Conservation (phyloP, 306 rosid species). For the Begonia masoniana region DNA sequence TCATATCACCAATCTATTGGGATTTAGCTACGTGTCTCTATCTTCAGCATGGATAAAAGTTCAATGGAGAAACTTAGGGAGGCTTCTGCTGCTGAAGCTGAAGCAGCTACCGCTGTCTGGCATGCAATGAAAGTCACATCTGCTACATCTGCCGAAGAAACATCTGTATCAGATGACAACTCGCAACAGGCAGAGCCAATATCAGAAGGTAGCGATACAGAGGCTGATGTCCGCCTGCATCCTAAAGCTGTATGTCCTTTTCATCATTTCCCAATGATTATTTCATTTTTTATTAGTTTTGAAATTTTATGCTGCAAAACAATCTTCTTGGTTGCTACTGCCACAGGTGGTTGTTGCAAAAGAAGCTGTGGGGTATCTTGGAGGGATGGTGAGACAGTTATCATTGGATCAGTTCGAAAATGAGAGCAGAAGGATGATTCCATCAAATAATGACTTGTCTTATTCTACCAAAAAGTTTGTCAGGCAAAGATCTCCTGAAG, state of each 20-base stretch:
- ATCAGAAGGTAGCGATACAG: conserved; percentile 91
- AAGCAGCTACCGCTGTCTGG: conserved; percentile 97
- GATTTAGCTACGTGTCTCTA: background rate
- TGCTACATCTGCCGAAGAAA: conserved; percentile 51
- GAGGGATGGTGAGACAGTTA: conserved; percentile 98
- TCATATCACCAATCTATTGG: too few relatives aligned
- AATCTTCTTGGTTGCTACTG: conserved; percentile 16
- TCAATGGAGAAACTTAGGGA: conserved; percentile 94
- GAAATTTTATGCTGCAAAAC: conserved; percentile 14
- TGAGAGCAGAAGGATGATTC: conserved; percentile 98
- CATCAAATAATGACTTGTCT: conserved; percentile 59
- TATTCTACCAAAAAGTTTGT: conserved; percentile 69
- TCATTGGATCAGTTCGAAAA: conserved; percentile 98
- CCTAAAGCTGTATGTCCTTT: conserved; percentile 84
- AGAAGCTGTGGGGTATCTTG: conserved; percentile 89
- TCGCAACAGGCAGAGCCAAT: conserved; percentile 70
- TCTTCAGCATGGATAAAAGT: conserved; percentile 54
- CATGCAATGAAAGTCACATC: conserved; percentile 64
- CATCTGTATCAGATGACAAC: conserved; percentile 70
- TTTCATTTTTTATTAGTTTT: conserved; percentile 5
- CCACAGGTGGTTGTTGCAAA: conserved; percentile 97
- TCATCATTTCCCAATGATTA: conserved; percentile 7
- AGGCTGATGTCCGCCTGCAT: conserved; percentile 97
- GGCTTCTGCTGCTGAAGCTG: conserved; percentile 99
- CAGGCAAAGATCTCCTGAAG: conserved; percentile 96